Conservation (phyloP, 805 yeast species). For the Kazachstania bromeliacearum region DNA sequence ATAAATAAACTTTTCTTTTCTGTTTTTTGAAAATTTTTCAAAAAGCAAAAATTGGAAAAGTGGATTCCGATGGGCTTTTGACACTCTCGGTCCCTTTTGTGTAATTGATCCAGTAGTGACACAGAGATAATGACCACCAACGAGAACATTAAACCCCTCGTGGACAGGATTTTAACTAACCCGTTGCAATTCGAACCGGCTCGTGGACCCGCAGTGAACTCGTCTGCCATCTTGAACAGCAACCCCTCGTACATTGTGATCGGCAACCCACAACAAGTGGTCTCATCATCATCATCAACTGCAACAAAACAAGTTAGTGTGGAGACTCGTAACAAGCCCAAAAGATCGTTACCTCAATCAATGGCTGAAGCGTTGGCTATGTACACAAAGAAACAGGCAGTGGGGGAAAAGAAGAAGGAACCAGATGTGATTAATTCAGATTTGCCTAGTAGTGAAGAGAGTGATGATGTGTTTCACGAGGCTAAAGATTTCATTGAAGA, state of each 20-base stretch:
- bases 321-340: too few relatives aligned
- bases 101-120: too few relatives aligned
- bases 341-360: slow-evolving; percentile 44
- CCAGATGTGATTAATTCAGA: not conserved
- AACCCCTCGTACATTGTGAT: slow-evolving; percentile 44
- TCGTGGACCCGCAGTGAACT: not conserved
- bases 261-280: too few relatives aligned
- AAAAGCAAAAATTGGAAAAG: too few relatives aligned
- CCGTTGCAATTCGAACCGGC: slow-evolving; percentile 48
- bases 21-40: too few relatives aligned
- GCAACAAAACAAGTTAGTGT: too few relatives aligned
- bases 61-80: too few relatives aligned
- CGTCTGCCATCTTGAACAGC: slow-evolving; percentile 5
- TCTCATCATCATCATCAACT: too few relatives aligned
- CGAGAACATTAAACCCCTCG: slow-evolving; percentile 38
- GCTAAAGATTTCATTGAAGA: slow-evolving; percentile 8
- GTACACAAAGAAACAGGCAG: slow-evolving; percentile 12
- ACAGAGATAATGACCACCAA: slow-evolving; percentile 22
- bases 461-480: slow-evolving; percentile 17
- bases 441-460: not conserved
- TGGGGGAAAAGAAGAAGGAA: not conserved
- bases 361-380: slow-evolving; percentile 39
- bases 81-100: too few relatives aligned
- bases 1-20: too few relatives aligned
- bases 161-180: slow-evolving; percentile 50